These are phyloP conservation scores for Hypoxylon fragiforme DNA, from an alignment of 495 filamentous ascomycete species.

Conservation along the genomic window DNA sequence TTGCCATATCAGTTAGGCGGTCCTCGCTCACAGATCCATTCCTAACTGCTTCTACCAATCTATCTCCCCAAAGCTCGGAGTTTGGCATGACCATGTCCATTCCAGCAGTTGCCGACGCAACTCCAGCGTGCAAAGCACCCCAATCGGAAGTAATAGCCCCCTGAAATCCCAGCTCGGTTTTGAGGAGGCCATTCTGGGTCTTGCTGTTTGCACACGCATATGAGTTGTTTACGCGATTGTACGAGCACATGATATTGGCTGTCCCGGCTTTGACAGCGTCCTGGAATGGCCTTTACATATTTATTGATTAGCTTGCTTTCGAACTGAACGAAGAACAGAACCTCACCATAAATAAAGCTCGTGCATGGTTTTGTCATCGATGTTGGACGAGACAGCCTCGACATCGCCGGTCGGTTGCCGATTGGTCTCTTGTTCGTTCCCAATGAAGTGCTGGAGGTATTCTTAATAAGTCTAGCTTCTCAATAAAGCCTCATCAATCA, in stretches of 20 bases:
- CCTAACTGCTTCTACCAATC: slow-evolving; percentile 37
- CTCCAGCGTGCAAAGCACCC: slow-evolving; percentile 54
- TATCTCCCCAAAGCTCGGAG: slow-evolving; percentile 44
- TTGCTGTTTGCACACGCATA: slow-evolving; percentile 67
- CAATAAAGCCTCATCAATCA: slow-evolving; percentile 36
- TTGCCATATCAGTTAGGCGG: slow-evolving; percentile 47
- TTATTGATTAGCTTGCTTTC: background rate
- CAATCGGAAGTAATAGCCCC: slow-evolving; percentile 62
- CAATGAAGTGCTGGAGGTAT: slow-evolving; percentile 60
- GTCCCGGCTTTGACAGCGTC: slow-evolving; percentile 63
- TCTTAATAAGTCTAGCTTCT: background rate
- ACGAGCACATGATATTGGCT: slow-evolving; percentile 70
- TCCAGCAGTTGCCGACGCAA: slow-evolving; percentile 48
- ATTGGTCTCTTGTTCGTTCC: slow-evolving; percentile 66
- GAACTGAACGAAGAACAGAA: slow-evolving; percentile 49
- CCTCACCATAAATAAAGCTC: slow-evolving; percentile 67
- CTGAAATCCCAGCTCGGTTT: slow-evolving; percentile 64
- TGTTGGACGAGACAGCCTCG: slow-evolving; percentile 59
- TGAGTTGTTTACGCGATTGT: slow-evolving; percentile 65
- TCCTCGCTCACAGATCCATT: slow-evolving; percentile 46
- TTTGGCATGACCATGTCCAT: slow-evolving; percentile 59
- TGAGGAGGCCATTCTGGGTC: slow-evolving; percentile 62
- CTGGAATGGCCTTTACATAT: slow-evolving; percentile 56
- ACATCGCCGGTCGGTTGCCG: slow-evolving; percentile 52
- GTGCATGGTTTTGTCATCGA: slow-evolving; percentile 68